phyloP scores from a whole-genome alignment of 148 eudicot species.

The Diospyros kaki region DNA sequence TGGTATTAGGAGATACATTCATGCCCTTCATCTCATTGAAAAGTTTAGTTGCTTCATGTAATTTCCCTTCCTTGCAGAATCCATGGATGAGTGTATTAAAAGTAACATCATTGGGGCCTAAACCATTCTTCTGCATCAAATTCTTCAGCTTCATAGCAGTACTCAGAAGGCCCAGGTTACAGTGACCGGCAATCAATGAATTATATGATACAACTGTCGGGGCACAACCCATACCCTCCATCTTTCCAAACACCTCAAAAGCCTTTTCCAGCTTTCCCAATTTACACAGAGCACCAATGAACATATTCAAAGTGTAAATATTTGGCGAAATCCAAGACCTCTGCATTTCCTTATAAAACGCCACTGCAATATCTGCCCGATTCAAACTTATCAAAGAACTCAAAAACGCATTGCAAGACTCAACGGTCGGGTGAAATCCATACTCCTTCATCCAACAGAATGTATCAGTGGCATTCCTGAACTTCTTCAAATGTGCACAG shows the following conservation, averaged over 20 bases:
- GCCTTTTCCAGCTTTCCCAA: conserved; percentile 44
- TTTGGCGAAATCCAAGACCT: conserved; percentile 39
- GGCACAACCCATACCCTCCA: conserved; percentile 37
- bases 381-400: conserved; percentile 51
- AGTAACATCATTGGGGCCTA: conserved; percentile 39
- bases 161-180: conserved; percentile 43
- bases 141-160: conserved; percentile 55
- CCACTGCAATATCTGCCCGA: conserved; percentile 47
- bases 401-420: conserved; percentile 70
- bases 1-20: conserved; percentile 41
- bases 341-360: conserved; percentile 44
- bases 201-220: conserved; percentile 39
- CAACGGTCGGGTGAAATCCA: conserved; percentile 65
- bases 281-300: conserved; percentile 39
- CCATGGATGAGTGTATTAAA: conserved; percentile 72
- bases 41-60: conserved; percentile 62
- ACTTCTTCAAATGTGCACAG: conserved; percentile 55
- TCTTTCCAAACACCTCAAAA: conserved; percentile 35
- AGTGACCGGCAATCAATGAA: conserved; percentile 55
- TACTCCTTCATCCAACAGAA: conserved; percentile 61
- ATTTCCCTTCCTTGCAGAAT: conserved; percentile 58
- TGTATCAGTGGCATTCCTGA: conserved; percentile 46
- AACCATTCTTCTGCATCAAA: conserved; percentile 55
- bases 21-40: conserved; percentile 58
- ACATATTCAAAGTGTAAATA: conserved; percentile 51